A percentile compares a stretch with the other conserved stretches of the same genome.
Evolutionary conservation across 108 stramenopile genomes (phyloP).

Genomic region (Discostella pseudostelligera): DNA sequence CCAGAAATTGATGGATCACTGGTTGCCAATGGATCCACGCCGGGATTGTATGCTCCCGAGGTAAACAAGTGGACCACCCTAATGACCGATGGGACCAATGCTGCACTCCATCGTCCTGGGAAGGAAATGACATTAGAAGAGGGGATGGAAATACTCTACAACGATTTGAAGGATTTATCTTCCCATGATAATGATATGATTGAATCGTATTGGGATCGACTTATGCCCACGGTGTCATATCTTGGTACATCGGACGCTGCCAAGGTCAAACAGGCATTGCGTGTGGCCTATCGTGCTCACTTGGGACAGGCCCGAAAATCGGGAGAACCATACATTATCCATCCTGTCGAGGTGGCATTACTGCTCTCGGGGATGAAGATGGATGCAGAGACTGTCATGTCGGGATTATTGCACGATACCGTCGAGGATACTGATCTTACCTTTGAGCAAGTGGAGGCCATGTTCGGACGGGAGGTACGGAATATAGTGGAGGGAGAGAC

Average conservation of each 20-base stretch:
- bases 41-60: slow-evolving; percentile 52
- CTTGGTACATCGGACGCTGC: slow-evolving; percentile 53
- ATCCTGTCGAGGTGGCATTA: slow-evolving; percentile 89
- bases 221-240: slow-evolving; percentile 68
- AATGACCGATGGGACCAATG: slow-evolving; percentile 58
- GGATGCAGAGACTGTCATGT: slow-evolving; percentile 91
- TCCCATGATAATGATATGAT: slow-evolving; percentile 62
- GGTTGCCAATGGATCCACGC: slow-evolving; percentile 12
- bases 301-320: slow-evolving; percentile 87
- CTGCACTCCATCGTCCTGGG: slow-evolving; percentile 40
- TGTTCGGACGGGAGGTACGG: slow-evolving; percentile 86
- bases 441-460: slow-evolving; percentile 87
- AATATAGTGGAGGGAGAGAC: slow-evolving; percentile 96
- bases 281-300: slow-evolving; percentile 87
- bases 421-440: slow-evolving; percentile 95
- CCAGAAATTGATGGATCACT: slow-evolving; percentile 22
- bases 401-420: slow-evolving; percentile 96
- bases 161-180: slow-evolving; percentile 62
- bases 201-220: slow-evolving; percentile 72
- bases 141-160: slow-evolving; percentile 59
- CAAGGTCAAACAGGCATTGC: slow-evolving; percentile 71
- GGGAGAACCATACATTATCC: slow-evolving; percentile 93
- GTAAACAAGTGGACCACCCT: slow-evolving; percentile 76
- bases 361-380: slow-evolving; percentile 87
- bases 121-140: slow-evolving; percentile 44